Conservation (phyloP, 2,329 filamentous ascomycete species). For the Grosmannia penicillata region DNA sequence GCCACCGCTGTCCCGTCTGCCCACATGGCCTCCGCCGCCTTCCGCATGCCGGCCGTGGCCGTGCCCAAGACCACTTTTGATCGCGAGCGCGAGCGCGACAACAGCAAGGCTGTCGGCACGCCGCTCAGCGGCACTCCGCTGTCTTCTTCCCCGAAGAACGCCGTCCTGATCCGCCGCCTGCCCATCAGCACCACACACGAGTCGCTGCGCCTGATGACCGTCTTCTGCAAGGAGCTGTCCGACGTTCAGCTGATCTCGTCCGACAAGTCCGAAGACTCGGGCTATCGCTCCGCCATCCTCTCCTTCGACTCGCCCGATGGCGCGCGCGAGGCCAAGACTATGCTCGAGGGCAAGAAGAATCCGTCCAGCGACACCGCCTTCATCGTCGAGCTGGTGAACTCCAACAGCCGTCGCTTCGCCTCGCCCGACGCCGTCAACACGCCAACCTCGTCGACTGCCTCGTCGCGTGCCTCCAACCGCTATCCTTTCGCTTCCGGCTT, state of each 20-base stretch:
- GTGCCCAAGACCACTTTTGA: slow-evolving; percentile 21
- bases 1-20: slow-evolving; percentile 18
- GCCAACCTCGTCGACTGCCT: slow-evolving; percentile 22
- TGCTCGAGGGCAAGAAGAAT: slow-evolving; percentile 40
- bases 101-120: slow-evolving; percentile 10
- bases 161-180: slow-evolving; percentile 38
- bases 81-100: slow-evolving; percentile 20
- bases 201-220: slow-evolving; percentile 38
- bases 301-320: slow-evolving; percentile 36
- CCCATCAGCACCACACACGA: slow-evolving; percentile 39
- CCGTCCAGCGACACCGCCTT: slow-evolving; percentile 34
- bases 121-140: slow-evolving; percentile 25
- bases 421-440: slow-evolving; percentile 12
- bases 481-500: too few species aligned
- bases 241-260: slow-evolving; percentile 34
- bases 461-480: slow-evolving; percentile 30
- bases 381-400: slow-evolving; percentile 41
- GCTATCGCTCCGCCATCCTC: slow-evolving; percentile 36
- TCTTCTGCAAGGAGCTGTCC: slow-evolving; percentile 41
- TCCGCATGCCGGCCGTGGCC: slow-evolving; percentile 15
- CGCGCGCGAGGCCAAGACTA: slow-evolving; percentile 40
- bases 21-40: slow-evolving; percentile 14
- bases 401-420: slow-evolving; percentile 14
- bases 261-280: slow-evolving; percentile 33
- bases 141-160: slow-evolving; percentile 19